A percentile compares a stretch with the other conserved stretches of the same genome.
Evolutionary conservation across 257 asterid genomes (phyloP).

Genomic region (Osmanthus fragrans): DNA sequence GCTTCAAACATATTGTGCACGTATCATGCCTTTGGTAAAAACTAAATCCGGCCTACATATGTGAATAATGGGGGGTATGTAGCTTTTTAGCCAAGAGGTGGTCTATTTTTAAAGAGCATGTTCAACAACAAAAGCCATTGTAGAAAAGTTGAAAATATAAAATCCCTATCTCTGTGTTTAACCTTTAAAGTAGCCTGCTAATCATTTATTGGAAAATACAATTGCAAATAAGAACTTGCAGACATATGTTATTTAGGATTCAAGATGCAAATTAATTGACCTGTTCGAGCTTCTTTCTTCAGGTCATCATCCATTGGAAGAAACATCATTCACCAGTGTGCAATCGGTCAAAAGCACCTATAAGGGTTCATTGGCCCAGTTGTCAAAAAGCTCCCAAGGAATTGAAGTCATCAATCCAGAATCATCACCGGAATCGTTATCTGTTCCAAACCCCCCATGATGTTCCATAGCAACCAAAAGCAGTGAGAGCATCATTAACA

Average conservation of each 20-base stretch:
- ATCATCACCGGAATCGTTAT: conserved; percentile 98
- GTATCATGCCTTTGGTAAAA: neutral
- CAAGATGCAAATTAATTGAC: conserved; percentile 38
- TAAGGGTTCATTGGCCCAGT: conserved; percentile 73
- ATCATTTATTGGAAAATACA: conserved; percentile 8
- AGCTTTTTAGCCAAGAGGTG: neutral
- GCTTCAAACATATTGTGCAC: neutral
- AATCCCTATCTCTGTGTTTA: neutral
- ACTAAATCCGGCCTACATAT: neutral
- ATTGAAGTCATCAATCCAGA: conserved; percentile 95
- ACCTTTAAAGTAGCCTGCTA: neutral
- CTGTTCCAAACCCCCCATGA: conserved; percentile 99
- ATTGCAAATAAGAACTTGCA: neutral
- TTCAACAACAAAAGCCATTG: neutral
- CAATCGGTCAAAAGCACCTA: conserved; percentile 59
- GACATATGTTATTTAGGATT: neutral
- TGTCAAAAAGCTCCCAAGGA: conserved; percentile 91
- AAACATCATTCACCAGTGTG: conserved; percentile 95
- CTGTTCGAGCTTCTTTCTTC: conserved; percentile 73
- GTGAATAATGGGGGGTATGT: neutral
- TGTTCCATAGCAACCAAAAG: conserved; percentile 99
- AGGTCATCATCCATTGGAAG: conserved; percentile 75
- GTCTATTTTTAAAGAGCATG: no score
- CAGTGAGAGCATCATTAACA: conserved; percentile 87
- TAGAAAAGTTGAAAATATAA: neutral